Percentiles rank a stretch among this genome's conserved stretches.
phyloP scores from a whole-genome alignment of 2,329 filamentous ascomycete genomes.

The Stachybotrys elegans region DNA sequence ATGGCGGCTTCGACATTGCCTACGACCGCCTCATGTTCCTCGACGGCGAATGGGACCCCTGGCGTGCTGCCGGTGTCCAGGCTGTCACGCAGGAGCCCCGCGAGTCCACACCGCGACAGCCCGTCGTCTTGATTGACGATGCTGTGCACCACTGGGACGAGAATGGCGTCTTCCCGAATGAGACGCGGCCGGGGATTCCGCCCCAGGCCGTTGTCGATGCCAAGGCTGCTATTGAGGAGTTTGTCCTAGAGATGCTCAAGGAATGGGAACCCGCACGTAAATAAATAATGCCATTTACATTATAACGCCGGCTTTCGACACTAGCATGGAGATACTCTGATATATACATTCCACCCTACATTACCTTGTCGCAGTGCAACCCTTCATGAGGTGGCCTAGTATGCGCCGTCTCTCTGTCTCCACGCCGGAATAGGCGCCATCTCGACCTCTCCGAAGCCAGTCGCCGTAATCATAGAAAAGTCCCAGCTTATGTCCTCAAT shows the following conservation, averaged over 20 bases:
- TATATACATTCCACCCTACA: too few relatives aligned
- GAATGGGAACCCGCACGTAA: constrained; percentile 40
- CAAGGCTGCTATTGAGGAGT: constrained; percentile 53
- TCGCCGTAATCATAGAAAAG: constrained; percentile 40
- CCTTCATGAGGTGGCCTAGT: too few relatives aligned
- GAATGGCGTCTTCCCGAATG: constrained; percentile 51
- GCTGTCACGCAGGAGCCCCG: constrained; percentile 55
- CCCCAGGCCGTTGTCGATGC: constrained; percentile 52
- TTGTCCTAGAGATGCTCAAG: constrained; percentile 63
- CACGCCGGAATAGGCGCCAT: constrained; percentile 37
- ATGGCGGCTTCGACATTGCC: constrained; percentile 66
- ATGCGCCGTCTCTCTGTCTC: constrained; percentile 36
- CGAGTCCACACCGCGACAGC: constrained; percentile 57
- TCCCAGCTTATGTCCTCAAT: constrained; percentile 13
- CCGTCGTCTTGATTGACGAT: constrained; percentile 67
- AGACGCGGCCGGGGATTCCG: constrained; percentile 57
- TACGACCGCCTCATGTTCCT: constrained; percentile 72
- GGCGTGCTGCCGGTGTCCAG: constrained; percentile 71
- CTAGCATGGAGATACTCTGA: too few relatives aligned
- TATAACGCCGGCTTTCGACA: too few relatives aligned
- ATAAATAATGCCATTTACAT: too few relatives aligned
- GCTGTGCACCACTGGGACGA: constrained; percentile 81
- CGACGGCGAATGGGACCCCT: constrained; percentile 75
- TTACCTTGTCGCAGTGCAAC: too few relatives aligned
- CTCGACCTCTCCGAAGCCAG: constrained; percentile 34